These are phyloP conservation scores for Gnetum montanum DNA, from an alignment of 75 land plant genomes.

Conservation along the genomic window DNA sequence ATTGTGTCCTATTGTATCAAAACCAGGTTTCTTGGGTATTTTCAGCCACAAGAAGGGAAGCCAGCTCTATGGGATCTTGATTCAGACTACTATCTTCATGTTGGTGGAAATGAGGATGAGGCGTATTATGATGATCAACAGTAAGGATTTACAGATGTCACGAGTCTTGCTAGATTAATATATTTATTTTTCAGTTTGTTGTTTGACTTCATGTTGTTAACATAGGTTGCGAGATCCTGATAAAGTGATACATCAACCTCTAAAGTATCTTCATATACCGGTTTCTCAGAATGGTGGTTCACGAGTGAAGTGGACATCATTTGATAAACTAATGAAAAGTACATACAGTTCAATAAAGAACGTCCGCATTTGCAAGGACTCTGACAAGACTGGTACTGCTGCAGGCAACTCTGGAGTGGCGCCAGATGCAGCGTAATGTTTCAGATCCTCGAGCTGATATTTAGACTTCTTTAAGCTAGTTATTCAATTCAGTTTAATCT, in stretches of 20 bases:
- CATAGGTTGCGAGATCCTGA: too few relatives aligned
- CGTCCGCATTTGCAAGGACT: constrained; percentile 69
- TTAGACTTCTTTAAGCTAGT: not conserved
- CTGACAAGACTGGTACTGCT: constrained; percentile 29
- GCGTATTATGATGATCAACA: constrained; percentile 15
- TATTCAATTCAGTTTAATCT: not conserved
- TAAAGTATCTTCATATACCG: too few relatives aligned
- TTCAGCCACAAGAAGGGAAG: constrained; percentile 93
- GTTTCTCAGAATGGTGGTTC: constrained; percentile 43
- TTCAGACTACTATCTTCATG: constrained; percentile 95
- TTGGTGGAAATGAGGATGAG: constrained; percentile 68
- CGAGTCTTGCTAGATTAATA: too few relatives aligned
- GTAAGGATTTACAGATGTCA: constrained; percentile 7
- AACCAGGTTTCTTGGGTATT: constrained; percentile 81
- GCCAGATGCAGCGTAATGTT: constrained; percentile 89
- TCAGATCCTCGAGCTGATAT: not conserved
- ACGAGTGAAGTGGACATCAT: constrained; percentile 70
- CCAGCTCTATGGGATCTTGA: constrained; percentile 97
- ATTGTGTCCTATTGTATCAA: too few relatives aligned
- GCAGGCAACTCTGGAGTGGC: constrained; percentile 58
- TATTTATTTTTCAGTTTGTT: too few relatives aligned
- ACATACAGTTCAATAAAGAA: constrained; percentile 66
- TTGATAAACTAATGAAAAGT: constrained; percentile 66
- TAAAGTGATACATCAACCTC: too few relatives aligned
- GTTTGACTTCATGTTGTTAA: too few relatives aligned